These are phyloP conservation scores for Malus sylvestris DNA, from an alignment of 306 rosid species.

Conservation along the genomic window DNA sequence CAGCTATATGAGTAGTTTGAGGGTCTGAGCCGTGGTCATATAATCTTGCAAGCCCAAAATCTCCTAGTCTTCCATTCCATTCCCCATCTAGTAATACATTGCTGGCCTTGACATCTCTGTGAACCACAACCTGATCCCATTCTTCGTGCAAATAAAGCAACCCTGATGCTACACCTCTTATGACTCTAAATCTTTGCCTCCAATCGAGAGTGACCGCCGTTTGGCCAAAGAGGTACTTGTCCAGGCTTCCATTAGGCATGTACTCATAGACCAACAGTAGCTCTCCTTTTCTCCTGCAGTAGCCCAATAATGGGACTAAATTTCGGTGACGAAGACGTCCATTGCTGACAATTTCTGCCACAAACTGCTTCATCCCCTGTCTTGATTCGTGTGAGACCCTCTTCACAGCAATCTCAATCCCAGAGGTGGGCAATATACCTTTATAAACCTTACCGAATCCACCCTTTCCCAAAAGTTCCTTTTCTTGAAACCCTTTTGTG, in stretches of 20 bases:
- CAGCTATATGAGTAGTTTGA: slow-evolving; percentile 21
- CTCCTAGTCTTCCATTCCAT: slow-evolving; percentile 22
- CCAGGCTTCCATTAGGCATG: slow-evolving; percentile 40
- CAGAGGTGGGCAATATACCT: slow-evolving; percentile 17
- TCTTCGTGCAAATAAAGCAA: slow-evolving; percentile 26
- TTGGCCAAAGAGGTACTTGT: slow-evolving; percentile 18
- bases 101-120: slow-evolving; percentile 35
- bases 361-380: slow-evolving; percentile 35
- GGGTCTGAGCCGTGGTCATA: slow-evolving; percentile 30
- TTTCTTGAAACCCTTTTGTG: slow-evolving; percentile 31
- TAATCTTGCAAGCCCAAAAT: slow-evolving; percentile 32
- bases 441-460: slow-evolving; percentile 33
- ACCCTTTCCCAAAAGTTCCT: slow-evolving; percentile 19
- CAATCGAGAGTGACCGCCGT: slow-evolving; percentile 13
- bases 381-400: slow-evolving; percentile 28
- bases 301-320: slow-evolving; percentile 26
- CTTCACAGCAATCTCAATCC: slow-evolving; percentile 27
- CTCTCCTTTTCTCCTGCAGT: slow-evolving; percentile 25
- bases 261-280: slow-evolving; percentile 24
- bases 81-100: slow-evolving; percentile 28
- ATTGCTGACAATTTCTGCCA: slow-evolving; percentile 27
- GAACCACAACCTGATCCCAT: slow-evolving; percentile 32
- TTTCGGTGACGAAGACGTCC: slow-evolving; percentile 30
- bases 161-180: slow-evolving; percentile 28
- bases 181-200: slow-evolving; percentile 24